These are phyloP conservation scores for Boletales sp. DNA, from an alignment of 768 basidiomycete species.

Conservation along the genomic window DNA sequence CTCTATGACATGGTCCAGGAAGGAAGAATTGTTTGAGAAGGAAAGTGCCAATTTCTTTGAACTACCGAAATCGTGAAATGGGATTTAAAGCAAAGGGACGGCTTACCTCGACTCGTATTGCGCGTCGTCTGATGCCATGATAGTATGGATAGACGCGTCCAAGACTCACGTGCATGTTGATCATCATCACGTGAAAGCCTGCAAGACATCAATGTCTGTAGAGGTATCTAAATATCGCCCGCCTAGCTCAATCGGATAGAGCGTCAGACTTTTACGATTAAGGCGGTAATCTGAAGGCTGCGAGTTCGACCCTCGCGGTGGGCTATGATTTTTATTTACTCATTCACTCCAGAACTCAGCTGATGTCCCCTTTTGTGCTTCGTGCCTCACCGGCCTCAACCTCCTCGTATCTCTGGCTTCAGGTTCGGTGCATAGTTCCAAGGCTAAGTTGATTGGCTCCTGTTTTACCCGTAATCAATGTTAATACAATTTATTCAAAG, in stretches of 20 bases:
- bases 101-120: constrained; percentile 40
- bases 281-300: constrained; percentile 70
- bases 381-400: no score
- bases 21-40: constrained; percentile 2
- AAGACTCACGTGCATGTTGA: constrained; percentile 14
- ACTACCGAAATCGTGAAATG: no score
- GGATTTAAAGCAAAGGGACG: not conserved
- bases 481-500: no score
- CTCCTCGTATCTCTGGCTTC: no score
- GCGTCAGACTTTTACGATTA: constrained; percentile 57
- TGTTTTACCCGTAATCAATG: no score
- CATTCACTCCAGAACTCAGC: no score
- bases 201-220: no score
- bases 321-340: constrained; percentile 39
- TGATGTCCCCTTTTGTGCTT: no score
- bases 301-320: constrained; percentile 85
- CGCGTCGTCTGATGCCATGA: constrained; percentile 46
- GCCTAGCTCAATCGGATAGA: constrained; percentile 69
- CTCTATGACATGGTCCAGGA: constrained; percentile 42
- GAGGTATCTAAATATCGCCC: constrained; percentile 35
- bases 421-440: no score
- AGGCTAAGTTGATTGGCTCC: no score
- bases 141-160: constrained; percentile 2
- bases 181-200: constrained; percentile 11
- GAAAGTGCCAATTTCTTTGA: not conserved